phyloP scores from a whole-genome alignment of 495 filamentous ascomycete species.

The Xylaria acuta region DNA sequence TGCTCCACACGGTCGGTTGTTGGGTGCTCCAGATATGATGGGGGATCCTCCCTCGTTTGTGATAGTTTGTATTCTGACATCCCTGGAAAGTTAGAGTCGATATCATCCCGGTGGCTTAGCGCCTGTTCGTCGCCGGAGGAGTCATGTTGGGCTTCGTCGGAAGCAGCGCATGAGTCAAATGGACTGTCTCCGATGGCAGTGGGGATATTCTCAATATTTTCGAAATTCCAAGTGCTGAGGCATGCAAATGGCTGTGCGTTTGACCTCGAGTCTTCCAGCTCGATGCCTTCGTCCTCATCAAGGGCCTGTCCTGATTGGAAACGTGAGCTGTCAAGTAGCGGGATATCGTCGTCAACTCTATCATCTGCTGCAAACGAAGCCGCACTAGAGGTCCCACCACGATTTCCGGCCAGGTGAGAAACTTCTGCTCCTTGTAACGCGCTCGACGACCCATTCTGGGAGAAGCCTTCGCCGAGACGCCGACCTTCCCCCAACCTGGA shows the following conservation, averaged over 20 bases:
- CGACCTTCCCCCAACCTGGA: constrained; percentile 78
- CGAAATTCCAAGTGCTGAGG: constrained; percentile 47
- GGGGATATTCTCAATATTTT: constrained; percentile 37
- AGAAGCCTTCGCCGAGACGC: constrained; percentile 82
- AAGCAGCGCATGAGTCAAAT: constrained; percentile 35
- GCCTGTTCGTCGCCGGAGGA: constrained; percentile 42
- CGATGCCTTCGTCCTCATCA: constrained; percentile 50
- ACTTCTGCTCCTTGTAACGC: constrained; percentile 76
- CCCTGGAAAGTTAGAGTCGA: constrained; percentile 35
- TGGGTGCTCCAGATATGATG: constrained; percentile 30
- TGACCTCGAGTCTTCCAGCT: constrained; percentile 33
- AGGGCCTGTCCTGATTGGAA: constrained; percentile 28
- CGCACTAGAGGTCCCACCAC: constrained; percentile 54
- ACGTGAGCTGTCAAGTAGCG: constrained; percentile 20
- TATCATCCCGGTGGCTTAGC: constrained; percentile 32
- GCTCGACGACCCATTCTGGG: constrained; percentile 85
- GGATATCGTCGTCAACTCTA: constrained; percentile 25
- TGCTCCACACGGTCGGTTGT: constrained; percentile 30
- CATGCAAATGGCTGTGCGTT: constrained; percentile 28
- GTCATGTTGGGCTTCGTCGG: constrained; percentile 49
- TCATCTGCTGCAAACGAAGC: constrained; percentile 4
- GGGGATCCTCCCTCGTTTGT: constrained; percentile 25
- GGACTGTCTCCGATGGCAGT: constrained; percentile 38
- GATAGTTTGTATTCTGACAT: constrained; percentile 34
- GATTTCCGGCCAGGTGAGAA: constrained; percentile 71